Percentiles rank a stretch among this genome's conserved stretches.
Conservation (phyloP, 768 basidiomycete genomes). For the Suillus tomentosus region DNA sequence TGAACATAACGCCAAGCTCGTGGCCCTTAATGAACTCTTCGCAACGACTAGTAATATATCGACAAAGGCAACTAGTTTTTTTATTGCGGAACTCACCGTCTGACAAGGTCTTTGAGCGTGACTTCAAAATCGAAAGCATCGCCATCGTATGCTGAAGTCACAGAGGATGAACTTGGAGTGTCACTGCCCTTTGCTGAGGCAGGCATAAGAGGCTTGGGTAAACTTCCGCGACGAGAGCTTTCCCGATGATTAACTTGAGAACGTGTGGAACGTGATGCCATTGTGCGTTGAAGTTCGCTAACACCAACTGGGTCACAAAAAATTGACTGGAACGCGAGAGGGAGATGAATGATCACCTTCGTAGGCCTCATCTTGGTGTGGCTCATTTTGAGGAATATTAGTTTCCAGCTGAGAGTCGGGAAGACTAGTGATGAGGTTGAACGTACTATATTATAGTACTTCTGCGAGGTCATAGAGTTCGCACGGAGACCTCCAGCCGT, state of each 20-base stretch:
- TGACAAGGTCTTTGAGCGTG: slow-evolving; percentile 25
- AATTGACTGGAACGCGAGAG: slow-evolving; percentile 40
- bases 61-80: not conserved
- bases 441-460: too few relatives aligned
- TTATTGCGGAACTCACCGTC: slow-evolving; percentile 17
- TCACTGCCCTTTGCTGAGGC: not conserved
- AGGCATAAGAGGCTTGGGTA: too few relatives aligned
- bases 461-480: too few relatives aligned
- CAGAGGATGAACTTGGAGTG: not conserved
- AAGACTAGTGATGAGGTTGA: not conserved
- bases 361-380: not conserved
- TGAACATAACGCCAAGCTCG: slow-evolving; percentile 62
- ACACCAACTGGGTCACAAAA: slow-evolving; percentile 53
- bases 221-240: not conserved
- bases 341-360: not conserved
- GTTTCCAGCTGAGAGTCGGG: not conserved
- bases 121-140: slow-evolving; percentile 37
- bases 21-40: slow-evolving; percentile 51
- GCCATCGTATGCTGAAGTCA: slow-evolving; percentile 4
- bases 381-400: slow-evolving; percentile 2
- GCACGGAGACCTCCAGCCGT: too few relatives aligned
- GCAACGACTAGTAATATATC: slow-evolving; percentile 38
- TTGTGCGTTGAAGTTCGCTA: slow-evolving; percentile 38
- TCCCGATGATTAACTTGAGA: not conserved
- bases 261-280: slow-evolving; percentile 4